Conservation (phyloP, 495 filamentous ascomycete genomes). For the Annulohypoxylon maeteangense region DNA sequence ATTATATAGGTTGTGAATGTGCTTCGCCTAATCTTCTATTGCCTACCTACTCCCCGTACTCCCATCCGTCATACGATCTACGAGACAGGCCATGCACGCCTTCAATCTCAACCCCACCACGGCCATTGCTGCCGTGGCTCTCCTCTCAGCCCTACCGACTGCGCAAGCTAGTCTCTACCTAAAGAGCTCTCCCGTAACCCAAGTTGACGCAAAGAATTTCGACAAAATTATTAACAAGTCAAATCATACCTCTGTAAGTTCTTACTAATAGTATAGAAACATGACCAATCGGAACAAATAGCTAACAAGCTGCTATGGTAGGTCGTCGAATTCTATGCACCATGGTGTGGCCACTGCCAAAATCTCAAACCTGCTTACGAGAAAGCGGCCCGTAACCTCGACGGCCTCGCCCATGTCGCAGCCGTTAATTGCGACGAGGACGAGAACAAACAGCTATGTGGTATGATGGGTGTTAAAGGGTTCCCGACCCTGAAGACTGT, state of each 20-base stretch:
- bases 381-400: slow-evolving; percentile 87
- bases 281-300: not conserved
- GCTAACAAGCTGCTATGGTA: slow-evolving; percentile 36
- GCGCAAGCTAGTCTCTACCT: slow-evolving; percentile 80
- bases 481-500: slow-evolving; percentile 98
- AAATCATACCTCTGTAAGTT: slow-evolving; percentile 87
- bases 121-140: slow-evolving; percentile 57
- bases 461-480: slow-evolving; percentile 88
- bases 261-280: not conserved
- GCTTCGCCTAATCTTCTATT: not conserved
- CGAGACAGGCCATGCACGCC: slow-evolving; percentile 52
- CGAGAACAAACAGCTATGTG: slow-evolving; percentile 88
- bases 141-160: slow-evolving; percentile 65
- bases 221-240: slow-evolving; percentile 86
- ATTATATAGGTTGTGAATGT: not conserved
- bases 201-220: slow-evolving; percentile 85
- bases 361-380: slow-evolving; percentile 96
- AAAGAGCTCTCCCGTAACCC: slow-evolving; percentile 87
- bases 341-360: slow-evolving; percentile 96
- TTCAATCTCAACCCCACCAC: slow-evolving; percentile 53
- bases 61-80: slow-evolving; percentile 12
- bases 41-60: not conserved
- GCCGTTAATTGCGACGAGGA: slow-evolving; percentile 97
- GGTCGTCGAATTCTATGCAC: slow-evolving; percentile 87
- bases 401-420: slow-evolving; percentile 91